Conservation (phyloP, 257 asterid genomes). For the Solanum bukasovii region DNA sequence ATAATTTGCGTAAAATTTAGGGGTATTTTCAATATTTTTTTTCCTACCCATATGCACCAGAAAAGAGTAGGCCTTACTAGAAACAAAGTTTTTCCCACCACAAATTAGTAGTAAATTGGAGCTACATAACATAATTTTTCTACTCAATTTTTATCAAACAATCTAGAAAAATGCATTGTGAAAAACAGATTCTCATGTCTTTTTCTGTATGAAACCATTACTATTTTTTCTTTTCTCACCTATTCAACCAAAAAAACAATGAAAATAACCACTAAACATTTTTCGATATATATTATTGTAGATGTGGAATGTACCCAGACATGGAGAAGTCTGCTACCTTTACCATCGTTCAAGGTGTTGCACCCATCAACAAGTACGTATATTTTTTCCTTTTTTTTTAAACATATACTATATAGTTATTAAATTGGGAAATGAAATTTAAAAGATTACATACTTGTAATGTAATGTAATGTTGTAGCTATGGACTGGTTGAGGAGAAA, state of each 20-base stretch:
- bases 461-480: background rate
- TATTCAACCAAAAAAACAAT: background rate
- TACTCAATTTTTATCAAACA: background rate
- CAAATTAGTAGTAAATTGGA: background rate
- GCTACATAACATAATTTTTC: background rate
- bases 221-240: background rate
- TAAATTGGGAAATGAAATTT: background rate
- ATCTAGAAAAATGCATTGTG: background rate
- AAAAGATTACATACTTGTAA: background rate
- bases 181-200: background rate
- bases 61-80: no score
- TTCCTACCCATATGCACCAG: no score
- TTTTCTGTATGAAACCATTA: background rate
- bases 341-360: slow-evolving; percentile 12
- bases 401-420: background rate
- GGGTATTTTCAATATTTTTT: no score
- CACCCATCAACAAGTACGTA: slow-evolving; percentile 5
- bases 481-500: slow-evolving; percentile 4
- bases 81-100: background rate
- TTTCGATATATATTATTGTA: background rate
- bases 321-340: slow-evolving; percentile 2
- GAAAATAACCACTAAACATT: background rate
- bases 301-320: slow-evolving; percentile 12
- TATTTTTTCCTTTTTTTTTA: background rate
- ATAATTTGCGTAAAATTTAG: no score